These are phyloP conservation scores for Myriosclerotinia curreyana DNA, from an alignment of 2,329 filamentous ascomycete genomes.

Conservation along the genomic window DNA sequence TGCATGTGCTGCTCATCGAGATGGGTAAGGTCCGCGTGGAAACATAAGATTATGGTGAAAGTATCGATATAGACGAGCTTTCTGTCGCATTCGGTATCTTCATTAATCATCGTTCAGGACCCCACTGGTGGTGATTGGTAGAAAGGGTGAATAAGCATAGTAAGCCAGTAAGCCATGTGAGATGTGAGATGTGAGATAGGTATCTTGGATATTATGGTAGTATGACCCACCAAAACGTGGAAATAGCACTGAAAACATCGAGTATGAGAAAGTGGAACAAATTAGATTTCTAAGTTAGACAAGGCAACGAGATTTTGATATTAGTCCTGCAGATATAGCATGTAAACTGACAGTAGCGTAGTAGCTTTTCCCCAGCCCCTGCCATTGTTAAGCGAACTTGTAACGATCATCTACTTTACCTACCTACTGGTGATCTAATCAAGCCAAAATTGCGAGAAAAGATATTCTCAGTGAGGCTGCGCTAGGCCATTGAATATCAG, in stretches of 20 bases:
- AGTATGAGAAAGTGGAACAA: constrained; percentile 1
- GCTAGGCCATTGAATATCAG: constrained; percentile 3
- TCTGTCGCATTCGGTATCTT: neutral
- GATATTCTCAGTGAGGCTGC: constrained; percentile 8
- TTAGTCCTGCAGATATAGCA: constrained; percentile 10
- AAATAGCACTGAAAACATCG: neutral
- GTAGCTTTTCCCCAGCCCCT: neutral
- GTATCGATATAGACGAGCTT: neutral
- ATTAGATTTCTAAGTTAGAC: constrained; percentile 9
- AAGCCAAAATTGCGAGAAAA: neutral
- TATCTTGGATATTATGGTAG: constrained; percentile 7
- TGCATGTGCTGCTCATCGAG: constrained; percentile 4
- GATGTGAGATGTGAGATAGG: neutral
- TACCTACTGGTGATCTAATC: neutral
- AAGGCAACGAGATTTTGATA: constrained; percentile 21
- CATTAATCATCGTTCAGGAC: neutral
- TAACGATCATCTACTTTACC: neutral
- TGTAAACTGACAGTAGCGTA: constrained; percentile 5
- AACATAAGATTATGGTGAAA: neutral
- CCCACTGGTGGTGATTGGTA: constrained; percentile 15
- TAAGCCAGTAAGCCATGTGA: constrained; percentile 10
- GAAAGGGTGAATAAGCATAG: neutral
- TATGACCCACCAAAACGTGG: constrained; percentile 1
- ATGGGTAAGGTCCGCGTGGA: neutral
- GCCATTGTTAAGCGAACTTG: constrained; percentile 12